phyloP scores from a whole-genome alignment of 148 eudicot genomes.

The Silene conica region DNA sequence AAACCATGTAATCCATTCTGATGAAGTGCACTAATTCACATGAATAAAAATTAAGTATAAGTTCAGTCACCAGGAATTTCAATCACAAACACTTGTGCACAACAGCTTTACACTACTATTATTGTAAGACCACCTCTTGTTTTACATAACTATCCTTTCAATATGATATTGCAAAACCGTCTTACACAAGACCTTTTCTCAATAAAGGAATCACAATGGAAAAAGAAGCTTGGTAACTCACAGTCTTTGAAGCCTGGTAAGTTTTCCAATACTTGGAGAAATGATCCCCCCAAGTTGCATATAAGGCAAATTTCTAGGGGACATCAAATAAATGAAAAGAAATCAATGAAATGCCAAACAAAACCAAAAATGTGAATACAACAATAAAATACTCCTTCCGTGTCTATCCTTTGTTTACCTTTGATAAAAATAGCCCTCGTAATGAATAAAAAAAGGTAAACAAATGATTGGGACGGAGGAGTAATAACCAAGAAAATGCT shows the following conservation, averaged over 20 bases:
- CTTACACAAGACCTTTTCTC: no score
- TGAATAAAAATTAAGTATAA: neutral
- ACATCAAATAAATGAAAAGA: slow-evolving; percentile 22
- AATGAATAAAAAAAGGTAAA: no score
- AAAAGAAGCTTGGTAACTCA: slow-evolving; percentile 46
- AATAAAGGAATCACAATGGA: neutral
- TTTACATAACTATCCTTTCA: no score
- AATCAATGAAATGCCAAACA: neutral
- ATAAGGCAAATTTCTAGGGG: slow-evolving; percentile 75
- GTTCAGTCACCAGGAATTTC: neutral
- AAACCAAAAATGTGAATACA: neutral
- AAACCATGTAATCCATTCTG: slow-evolving; percentile 85
- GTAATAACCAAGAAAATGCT: neutral
- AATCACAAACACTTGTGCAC: no score
- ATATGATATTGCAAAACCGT: no score
- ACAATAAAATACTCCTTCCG: no score
- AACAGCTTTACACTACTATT: no score
- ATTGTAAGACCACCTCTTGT: no score
- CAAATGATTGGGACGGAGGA: neutral
- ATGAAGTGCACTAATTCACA: slow-evolving; percentile 70
- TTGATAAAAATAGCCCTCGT: no score
- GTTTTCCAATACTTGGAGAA: slow-evolving; percentile 87
- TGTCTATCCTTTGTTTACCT: no score
- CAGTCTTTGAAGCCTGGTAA: slow-evolving; percentile 76
- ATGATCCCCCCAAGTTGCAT: slow-evolving; percentile 82